Conservation (phyloP, 2,329 filamentous ascomycete genomes). For the Exophiala sideris region DNA sequence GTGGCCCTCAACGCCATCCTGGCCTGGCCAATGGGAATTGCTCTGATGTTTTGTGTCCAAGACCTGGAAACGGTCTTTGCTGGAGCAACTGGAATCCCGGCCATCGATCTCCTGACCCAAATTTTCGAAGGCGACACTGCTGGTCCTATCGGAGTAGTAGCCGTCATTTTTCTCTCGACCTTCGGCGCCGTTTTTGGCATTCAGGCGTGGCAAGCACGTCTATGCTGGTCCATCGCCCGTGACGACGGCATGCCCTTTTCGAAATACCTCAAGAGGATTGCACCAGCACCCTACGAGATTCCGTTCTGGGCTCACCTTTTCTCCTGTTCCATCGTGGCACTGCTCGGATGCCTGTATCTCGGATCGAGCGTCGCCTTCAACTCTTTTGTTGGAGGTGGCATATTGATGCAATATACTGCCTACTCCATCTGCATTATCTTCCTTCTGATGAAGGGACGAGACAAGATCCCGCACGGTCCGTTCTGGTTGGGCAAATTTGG, state of each 20-base stretch:
- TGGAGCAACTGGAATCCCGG: not conserved
- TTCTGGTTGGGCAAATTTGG: slow-evolving; percentile 36
- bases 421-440: slow-evolving; percentile 36
- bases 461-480: slow-evolving; percentile 25
- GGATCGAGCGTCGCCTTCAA: slow-evolving; percentile 41
- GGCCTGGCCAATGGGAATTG: slow-evolving; percentile 14
- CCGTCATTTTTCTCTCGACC: not conserved
- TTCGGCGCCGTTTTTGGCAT: not conserved
- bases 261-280: slow-evolving; percentile 2
- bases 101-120: not conserved
- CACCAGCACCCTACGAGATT: slow-evolving; percentile 2
- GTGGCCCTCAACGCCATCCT: slow-evolving; percentile 1
- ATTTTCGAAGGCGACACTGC: not conserved
- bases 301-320: slow-evolving; percentile 13
- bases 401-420: slow-evolving; percentile 38
- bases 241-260: slow-evolving; percentile 8
- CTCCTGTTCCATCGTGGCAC: not conserved
- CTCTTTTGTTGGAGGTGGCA: slow-evolving; percentile 10
- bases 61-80: not conserved
- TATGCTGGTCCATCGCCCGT: slow-evolving; percentile 7
- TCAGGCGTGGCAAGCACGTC: slow-evolving; percentile 10
- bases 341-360: slow-evolving; percentile 37
- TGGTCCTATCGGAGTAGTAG: not conserved
- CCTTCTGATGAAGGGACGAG: slow-evolving; percentile 45
- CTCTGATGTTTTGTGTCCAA: slow-evolving; percentile 17